Evolutionary conservation across 352 stramenopile genomes (phyloP).

Genomic region (Plasmopara viticola): DNA sequence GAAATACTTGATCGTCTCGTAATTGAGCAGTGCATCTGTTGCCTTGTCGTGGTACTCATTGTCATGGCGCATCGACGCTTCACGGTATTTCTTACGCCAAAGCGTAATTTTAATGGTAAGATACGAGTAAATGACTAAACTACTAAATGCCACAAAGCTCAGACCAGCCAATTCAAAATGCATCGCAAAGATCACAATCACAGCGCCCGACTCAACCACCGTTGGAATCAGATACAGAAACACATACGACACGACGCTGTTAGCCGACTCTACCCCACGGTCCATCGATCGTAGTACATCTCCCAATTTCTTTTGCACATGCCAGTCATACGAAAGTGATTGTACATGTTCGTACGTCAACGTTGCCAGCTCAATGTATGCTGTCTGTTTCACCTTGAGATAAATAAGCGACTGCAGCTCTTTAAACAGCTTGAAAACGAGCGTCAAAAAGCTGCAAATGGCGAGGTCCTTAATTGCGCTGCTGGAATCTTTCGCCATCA

Average conservation of each 20-base stretch:
- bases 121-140: slow-evolving; percentile 93
- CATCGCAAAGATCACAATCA: slow-evolving; percentile 87
- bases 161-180: slow-evolving; percentile 92
- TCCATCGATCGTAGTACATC: slow-evolving; percentile 94
- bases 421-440: slow-evolving; percentile 89
- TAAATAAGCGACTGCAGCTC: slow-evolving; percentile 94
- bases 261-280: slow-evolving; percentile 87
- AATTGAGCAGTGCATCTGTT: slow-evolving; percentile 96
- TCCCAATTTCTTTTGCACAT: slow-evolving; percentile 96
- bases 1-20: slow-evolving; percentile 98
- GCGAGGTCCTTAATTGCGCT: slow-evolving; percentile 52
- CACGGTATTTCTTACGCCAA: slow-evolving; percentile 97
- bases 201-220: slow-evolving; percentile 92
- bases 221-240: slow-evolving; percentile 96
- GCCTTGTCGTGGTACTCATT: slow-evolving; percentile 98
- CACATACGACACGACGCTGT: slow-evolving; percentile 95
- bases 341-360: slow-evolving; percentile 96
- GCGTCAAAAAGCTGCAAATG: slow-evolving; percentile 79
- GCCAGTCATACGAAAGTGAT: slow-evolving; percentile 95
- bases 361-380: slow-evolving; percentile 95
- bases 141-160: slow-evolving; percentile 91
- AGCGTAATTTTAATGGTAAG: slow-evolving; percentile 96
- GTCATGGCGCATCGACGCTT: slow-evolving; percentile 90
- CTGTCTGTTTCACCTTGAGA: slow-evolving; percentile 95
- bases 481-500: slow-evolving; percentile 62